Conservation (phyloP, 257 asterid species). For the Fraxinus pennsylvanica region DNA sequence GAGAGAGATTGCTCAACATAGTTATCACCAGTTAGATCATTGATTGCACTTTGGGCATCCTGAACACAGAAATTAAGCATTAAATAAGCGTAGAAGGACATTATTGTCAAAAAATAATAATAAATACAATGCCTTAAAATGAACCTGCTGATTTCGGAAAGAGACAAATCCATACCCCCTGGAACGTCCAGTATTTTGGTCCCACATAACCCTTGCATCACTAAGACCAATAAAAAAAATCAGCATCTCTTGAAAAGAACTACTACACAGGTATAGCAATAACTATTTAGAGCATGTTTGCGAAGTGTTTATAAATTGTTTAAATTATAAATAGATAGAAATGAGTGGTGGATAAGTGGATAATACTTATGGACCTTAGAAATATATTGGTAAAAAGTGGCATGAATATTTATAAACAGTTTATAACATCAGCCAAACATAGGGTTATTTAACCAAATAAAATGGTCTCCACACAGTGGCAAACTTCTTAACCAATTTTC, state of each 20-base stretch:
- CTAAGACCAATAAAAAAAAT: slow-evolving; percentile 20
- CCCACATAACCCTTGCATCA: slow-evolving; percentile 98
- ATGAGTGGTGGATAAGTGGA: too few relatives aligned
- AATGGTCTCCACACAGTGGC: background rate
- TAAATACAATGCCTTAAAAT: background rate
- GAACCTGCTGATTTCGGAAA: slow-evolving; percentile 52
- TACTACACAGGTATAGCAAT: background rate
- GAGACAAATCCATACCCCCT: slow-evolving; percentile 55
- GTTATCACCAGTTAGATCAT: slow-evolving; percentile 43
- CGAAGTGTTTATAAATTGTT: too few relatives aligned
- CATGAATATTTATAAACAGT: too few relatives aligned
- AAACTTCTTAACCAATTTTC: background rate
- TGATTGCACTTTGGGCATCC: slow-evolving; percentile 61
- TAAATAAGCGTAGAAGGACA: background rate
- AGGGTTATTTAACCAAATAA: background rate
- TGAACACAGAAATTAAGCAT: slow-evolving; percentile 19
- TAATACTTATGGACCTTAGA: too few relatives aligned
- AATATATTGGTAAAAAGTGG: too few relatives aligned
- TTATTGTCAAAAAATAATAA: background rate
- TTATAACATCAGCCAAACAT: too few relatives aligned
- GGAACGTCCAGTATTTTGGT: slow-evolving; percentile 88
- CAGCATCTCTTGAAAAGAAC: background rate
- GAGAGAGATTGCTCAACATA: background rate
- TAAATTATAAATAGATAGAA: too few relatives aligned
- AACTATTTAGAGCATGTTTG: background rate